Evolutionary conservation across 2,329 filamentous ascomycete species (phyloP).

Genomic region (Lizonia empirigonia): DNA sequence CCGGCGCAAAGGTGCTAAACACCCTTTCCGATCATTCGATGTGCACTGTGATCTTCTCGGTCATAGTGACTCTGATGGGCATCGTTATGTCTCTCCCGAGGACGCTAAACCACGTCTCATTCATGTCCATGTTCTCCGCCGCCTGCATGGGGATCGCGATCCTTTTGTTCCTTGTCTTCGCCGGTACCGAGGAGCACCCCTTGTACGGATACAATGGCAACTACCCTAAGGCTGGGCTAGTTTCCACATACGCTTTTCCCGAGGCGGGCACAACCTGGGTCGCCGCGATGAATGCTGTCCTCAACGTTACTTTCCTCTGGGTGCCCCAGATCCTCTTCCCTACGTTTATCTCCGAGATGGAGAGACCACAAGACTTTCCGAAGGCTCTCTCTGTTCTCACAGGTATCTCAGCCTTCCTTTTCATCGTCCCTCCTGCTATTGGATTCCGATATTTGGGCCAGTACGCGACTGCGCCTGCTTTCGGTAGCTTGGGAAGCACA

Average conservation of each 20-base stretch:
- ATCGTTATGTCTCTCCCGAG: constrained; percentile 82
- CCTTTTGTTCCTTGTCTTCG: constrained; percentile 79
- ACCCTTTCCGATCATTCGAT: constrained; percentile 67
- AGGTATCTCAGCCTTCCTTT: constrained; percentile 84
- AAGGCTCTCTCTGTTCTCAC: constrained; percentile 91
- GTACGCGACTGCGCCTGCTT: constrained; percentile 85
- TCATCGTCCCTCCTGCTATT: constrained; percentile 78
- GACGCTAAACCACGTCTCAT: constrained; percentile 80
- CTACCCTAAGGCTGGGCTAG: constrained; percentile 63
- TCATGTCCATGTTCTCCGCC: constrained; percentile 77
- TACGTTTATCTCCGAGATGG: constrained; percentile 95
- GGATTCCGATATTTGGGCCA: constrained; percentile 87
- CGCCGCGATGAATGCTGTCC: constrained; percentile 79
- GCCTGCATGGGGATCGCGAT: constrained; percentile 89
- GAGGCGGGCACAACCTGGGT: constrained; percentile 76
- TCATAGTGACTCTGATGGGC: constrained; percentile 74
- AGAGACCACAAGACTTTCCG: constrained; percentile 77
- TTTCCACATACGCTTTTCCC: constrained; percentile 71
- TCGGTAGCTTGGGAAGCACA: constrained; percentile 75
- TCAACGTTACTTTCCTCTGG: constrained; percentile 95
- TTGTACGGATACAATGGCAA: constrained; percentile 59
- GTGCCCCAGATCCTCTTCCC: constrained; percentile 93
- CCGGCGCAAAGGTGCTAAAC: constrained; percentile 16
- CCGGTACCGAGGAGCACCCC: constrained; percentile 74
- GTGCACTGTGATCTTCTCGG: constrained; percentile 80